These are phyloP conservation scores for Arbutus unedo DNA, from an alignment of 148 eudicot genomes.

Conservation along the genomic window DNA sequence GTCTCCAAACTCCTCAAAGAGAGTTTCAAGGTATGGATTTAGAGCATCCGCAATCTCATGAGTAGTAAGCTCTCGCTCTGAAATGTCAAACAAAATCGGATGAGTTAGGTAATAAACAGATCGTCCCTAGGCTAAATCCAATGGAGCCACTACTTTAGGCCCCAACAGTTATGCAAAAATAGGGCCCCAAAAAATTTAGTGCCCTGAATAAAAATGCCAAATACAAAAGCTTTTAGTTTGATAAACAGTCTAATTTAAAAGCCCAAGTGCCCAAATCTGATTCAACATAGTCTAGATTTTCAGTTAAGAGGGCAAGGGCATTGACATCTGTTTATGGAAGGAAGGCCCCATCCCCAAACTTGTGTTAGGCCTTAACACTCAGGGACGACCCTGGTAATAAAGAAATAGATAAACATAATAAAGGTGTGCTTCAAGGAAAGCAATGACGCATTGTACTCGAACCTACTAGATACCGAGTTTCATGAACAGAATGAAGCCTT, in stretches of 20 bases:
- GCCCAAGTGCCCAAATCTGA: neutral
- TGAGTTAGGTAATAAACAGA: neutral
- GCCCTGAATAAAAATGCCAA: neutral
- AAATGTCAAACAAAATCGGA: conserved; percentile 14
- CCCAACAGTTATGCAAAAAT: neutral
- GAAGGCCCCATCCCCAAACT: neutral
- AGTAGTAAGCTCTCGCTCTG: conserved; percentile 87
- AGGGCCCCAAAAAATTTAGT: neutral
- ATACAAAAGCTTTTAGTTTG: neutral
- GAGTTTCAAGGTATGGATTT: conserved; percentile 62
- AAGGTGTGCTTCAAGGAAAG: neutral
- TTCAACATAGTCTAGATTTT: neutral
- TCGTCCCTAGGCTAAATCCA: neutral
- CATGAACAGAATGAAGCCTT: conserved; percentile 67
- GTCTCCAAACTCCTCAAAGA: conserved; percentile 54
- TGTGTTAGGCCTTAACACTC: neutral
- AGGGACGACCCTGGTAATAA: neutral
- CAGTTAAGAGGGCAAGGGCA: neutral
- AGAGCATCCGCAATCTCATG: conserved; percentile 81
- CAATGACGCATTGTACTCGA: conserved; percentile 28
- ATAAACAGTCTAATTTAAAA: neutral
- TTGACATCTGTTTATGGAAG: neutral
- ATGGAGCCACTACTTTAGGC: neutral
- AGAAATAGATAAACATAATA: neutral
- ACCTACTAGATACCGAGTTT: conserved; percentile 81